A percentile compares a stretch with the other conserved stretches of the same genome.
phyloP scores from a whole-genome alignment of 129 eudicot species.

The Calendula officinalis region DNA sequence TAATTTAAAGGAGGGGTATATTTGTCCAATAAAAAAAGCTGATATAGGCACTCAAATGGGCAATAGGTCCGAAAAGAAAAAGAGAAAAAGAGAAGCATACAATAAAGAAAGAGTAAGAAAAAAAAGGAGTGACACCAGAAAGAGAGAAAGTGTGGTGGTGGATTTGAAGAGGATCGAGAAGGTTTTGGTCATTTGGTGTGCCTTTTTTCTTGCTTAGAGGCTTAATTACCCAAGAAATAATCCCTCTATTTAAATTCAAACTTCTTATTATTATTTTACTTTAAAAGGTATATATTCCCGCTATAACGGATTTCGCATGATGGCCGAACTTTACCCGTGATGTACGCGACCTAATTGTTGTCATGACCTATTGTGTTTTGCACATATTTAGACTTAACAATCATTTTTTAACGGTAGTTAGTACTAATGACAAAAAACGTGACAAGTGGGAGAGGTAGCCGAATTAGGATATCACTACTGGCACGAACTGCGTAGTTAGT shows the following conservation, averaged over 20 bases:
- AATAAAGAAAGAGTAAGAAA: slow-evolving; percentile 32
- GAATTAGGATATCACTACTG: too few relatives aligned
- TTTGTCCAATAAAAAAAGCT: slow-evolving; percentile 34
- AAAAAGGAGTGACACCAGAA: slow-evolving; percentile 34
- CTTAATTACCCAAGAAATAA: slow-evolving; percentile 24
- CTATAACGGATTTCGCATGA: too few relatives aligned
- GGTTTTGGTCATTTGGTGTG: slow-evolving; percentile 28
- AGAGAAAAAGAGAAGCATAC: slow-evolving; percentile 30
- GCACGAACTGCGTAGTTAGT: too few relatives aligned
- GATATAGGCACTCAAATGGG: slow-evolving; percentile 36
- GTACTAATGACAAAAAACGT: too few relatives aligned
- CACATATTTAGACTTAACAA: too few relatives aligned
- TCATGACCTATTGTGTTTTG: too few relatives aligned
- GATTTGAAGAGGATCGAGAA: slow-evolving; percentile 20
- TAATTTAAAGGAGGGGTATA: slow-evolving; percentile 15
- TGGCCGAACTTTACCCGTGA: too few relatives aligned
- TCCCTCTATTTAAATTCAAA: neutral
- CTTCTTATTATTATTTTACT: too few relatives aligned
- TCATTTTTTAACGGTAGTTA: too few relatives aligned
- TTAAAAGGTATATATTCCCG: too few relatives aligned
- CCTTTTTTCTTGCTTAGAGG: slow-evolving; percentile 30
- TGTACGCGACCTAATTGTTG: too few relatives aligned
- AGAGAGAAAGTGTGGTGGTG: slow-evolving; percentile 40
- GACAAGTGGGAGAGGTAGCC: too few relatives aligned
- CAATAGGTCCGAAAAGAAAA: slow-evolving; percentile 42